Evolutionary conservation across 306 rosid genomes (phyloP).

Genomic region (Acmispon strigosus): DNA sequence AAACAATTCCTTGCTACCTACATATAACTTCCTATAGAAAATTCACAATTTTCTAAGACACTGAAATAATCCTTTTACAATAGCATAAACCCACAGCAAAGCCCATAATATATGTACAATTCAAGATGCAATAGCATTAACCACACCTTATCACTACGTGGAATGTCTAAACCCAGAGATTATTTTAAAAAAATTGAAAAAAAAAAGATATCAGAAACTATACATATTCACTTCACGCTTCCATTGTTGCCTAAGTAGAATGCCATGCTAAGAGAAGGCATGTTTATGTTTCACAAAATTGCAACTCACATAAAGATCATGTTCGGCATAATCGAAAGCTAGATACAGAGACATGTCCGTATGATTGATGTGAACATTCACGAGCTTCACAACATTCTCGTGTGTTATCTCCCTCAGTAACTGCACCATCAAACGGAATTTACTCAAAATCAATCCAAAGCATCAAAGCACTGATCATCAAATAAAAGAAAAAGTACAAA

Average conservation of each 20-base stretch:
- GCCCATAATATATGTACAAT: not conserved
- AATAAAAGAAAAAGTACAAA: not conserved
- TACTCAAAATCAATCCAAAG: not conserved
- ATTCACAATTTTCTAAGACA: not conserved
- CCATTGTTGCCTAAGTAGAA: not conserved
- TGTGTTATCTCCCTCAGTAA: constrained; percentile 87
- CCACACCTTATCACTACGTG: not conserved
- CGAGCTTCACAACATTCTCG: constrained; percentile 91
- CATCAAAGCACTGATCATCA: not conserved
- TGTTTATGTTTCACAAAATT: not conserved
- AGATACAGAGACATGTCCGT: constrained; percentile 90
- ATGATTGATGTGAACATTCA: constrained; percentile 92
- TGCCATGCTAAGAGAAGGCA: not conserved
- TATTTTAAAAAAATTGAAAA: not conserved
- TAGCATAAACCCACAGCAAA: not conserved
- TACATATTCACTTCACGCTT: not conserved
- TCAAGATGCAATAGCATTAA: not conserved
- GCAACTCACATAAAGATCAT: constrained; percentile 87
- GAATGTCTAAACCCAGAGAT: not conserved
- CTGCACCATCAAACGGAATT: constrained; percentile 40
- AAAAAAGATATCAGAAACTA: constrained; percentile 6
- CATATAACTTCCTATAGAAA: not conserved
- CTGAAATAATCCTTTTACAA: not conserved
- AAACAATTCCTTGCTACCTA: constrained; percentile 5
- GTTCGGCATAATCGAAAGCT: constrained; percentile 94